A percentile compares a stretch with the other conserved stretches of the same genome.
These are phyloP conservation scores for Gamarada debralockiae DNA, from an alignment of 495 filamentous ascomycete species.

Conservation along the genomic window DNA sequence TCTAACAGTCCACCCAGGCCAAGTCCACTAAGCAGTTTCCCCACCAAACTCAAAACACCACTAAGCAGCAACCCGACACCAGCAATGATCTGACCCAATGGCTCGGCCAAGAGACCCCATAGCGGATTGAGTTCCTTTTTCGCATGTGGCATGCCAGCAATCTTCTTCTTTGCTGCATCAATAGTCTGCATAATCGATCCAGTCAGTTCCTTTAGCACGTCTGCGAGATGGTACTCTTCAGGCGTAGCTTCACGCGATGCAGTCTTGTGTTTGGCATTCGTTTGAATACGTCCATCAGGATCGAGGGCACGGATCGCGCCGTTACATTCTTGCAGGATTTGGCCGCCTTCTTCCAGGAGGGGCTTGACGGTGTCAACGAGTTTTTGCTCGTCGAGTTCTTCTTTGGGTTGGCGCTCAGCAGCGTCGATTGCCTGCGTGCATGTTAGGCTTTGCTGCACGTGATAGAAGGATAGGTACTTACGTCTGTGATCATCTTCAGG, in stretches of 20 bases:
- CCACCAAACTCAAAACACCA: conserved; percentile 77
- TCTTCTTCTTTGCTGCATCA: conserved; percentile 78
- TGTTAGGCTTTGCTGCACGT: background rate
- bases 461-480: conserved; percentile 34
- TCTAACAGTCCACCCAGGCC: conserved; percentile 61
- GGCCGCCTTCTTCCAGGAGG: conserved; percentile 77
- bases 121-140: conserved; percentile 93
- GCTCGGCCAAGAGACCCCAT: conserved; percentile 77
- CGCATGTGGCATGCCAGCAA: conserved; percentile 87
- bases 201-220: conserved; percentile 72
- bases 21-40: conserved; percentile 31
- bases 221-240: conserved; percentile 82
- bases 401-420: conserved; percentile 79
- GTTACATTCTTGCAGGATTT: conserved; percentile 83
- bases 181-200: conserved; percentile 67
- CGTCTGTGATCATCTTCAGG: conserved; percentile 82
- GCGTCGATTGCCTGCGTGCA: conserved; percentile 63
- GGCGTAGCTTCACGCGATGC: conserved; percentile 78
- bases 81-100: conserved; percentile 88
- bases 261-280: conserved; percentile 81
- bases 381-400: conserved; percentile 87
- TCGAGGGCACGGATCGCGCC: conserved; percentile 88
- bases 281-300: conserved; percentile 79
- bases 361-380: conserved; percentile 83
- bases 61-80: conserved; percentile 80